These are phyloP conservation scores for Astrocystis sublimbata DNA, from an alignment of 495 filamentous ascomycete species.

Conservation along the genomic window DNA sequence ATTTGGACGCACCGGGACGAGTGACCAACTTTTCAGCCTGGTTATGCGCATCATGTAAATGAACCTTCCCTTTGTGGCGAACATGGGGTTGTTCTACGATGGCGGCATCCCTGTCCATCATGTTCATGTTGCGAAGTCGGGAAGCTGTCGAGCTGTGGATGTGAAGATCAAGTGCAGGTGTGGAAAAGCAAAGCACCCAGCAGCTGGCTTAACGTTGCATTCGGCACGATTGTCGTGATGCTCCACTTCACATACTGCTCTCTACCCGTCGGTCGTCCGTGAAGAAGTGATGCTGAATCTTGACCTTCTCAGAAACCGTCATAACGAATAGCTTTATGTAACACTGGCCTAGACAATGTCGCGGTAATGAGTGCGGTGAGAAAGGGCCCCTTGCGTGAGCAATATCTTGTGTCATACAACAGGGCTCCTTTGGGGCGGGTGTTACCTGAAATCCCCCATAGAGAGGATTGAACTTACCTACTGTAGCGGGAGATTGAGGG, in stretches of 20 bases:
- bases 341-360: too few relatives aligned
- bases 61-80: conserved; percentile 20
- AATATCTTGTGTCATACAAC: too few relatives aligned
- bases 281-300: too few relatives aligned
- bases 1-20: not conserved
- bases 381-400: too few relatives aligned
- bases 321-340: not conserved
- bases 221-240: not conserved
- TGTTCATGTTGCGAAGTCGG: too few relatives aligned
- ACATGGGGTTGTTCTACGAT: not conserved
- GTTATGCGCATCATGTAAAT: not conserved
- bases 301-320: not conserved
- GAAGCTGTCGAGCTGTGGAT: not conserved
- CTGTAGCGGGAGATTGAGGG: too few relatives aligned
- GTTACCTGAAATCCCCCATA: too few relatives aligned
- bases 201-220: conserved; percentile 19
- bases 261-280: too few relatives aligned
- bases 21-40: not conserved
- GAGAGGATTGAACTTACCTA: too few relatives aligned
- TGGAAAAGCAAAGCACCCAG: conserved; percentile 6
- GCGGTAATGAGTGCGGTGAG: too few relatives aligned
- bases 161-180: not conserved
- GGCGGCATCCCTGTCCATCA: not conserved
- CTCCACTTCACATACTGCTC: not conserved
- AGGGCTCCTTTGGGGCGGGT: too few relatives aligned